Evolutionary conservation across 1,139 yeast species (phyloP).

Genomic region (Torulaspora globosa): DNA sequence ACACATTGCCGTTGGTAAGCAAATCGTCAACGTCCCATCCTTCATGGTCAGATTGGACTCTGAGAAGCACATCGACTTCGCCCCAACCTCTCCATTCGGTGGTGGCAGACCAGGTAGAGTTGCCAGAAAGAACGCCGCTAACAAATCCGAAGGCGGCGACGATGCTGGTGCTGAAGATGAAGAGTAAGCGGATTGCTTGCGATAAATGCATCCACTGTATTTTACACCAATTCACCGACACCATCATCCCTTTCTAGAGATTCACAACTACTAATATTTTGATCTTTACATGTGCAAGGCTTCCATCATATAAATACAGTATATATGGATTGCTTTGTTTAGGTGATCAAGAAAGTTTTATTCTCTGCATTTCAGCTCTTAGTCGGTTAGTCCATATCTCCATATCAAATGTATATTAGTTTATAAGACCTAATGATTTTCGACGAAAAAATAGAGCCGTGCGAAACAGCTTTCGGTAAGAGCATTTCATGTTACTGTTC

Average conservation of each 20-base stretch:
- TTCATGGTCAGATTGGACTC: conserved; percentile 99
- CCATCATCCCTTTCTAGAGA: neutral
- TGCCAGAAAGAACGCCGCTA: conserved; percentile 92
- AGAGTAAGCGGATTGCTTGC: conserved; percentile 36
- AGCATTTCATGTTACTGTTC: neutral
- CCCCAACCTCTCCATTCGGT: conserved; percentile 99
- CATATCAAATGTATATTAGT: neutral
- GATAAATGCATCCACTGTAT: conserved; percentile 8
- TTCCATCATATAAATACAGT: conserved; percentile 7
- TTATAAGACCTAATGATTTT: too few species aligned
- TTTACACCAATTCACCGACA: conserved; percentile 5
- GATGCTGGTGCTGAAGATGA: conserved; percentile 54
- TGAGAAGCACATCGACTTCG: conserved; percentile 99
- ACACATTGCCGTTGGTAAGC: conserved; percentile 99
- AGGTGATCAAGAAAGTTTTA: conserved; percentile 2
- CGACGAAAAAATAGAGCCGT: neutral
- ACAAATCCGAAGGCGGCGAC: conserved; percentile 51
- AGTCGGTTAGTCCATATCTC: neutral
- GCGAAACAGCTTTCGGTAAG: neutral
- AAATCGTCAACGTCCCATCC: conserved; percentile 96
- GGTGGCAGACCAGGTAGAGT: conserved; percentile 99
- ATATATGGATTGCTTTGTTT: conserved; percentile 8
- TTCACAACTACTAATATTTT: neutral
- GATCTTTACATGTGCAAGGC: conserved; percentile 2
- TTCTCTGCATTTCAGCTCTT: neutral